Base-by-base conservation (phyloP, 495 filamentous ascomycete genomes). In the Amphirosellinia nigrospora region DNA sequence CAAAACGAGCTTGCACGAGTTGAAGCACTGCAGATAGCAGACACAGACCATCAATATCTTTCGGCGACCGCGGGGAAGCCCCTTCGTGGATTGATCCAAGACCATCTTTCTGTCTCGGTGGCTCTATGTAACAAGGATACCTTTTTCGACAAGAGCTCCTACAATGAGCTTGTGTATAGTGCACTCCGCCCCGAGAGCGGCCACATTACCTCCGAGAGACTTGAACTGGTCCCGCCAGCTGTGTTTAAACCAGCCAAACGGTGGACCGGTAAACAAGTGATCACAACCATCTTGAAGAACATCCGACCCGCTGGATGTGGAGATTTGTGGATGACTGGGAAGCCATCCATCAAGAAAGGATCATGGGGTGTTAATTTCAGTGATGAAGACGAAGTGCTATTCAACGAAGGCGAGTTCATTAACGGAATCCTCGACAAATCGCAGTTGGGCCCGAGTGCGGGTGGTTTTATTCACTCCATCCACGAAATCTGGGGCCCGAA, bases 211-310 rank as follows among this genome's bases (percentile, higher is more conserved):
- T 79, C 84, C 11, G 86, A 88, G 32, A 87, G 91, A 63, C 93
- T 99, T 55, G 84, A 92, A 71, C 89, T 92, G 4, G 84, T 97
- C 1, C 82, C 89, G 13, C 96, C 96, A 9, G 91, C 94, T 11
- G 84, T 97, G 46, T 83, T 93, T 69, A 96, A 94, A 79, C 96
- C 96, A 2, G 86, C 84, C 41, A 86, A 87, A 23, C 82, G 93
- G 56, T 99, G 96, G 96, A 98, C 94, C n/a, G 96, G 96, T 71
- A 99, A 98, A 82, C 96, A 99, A 78, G 85, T 99, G 19, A 91
- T 98, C 70, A 94, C 93, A 16, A 97, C 95, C 0, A 91, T 99
- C 26, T 82, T 99, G 41, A 92, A 92, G 79, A 99, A 99, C 77
- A 94, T 98, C 68, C 88, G 85, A 73, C 96, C 94, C 0, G 72